Percentiles rank a stretch among this genome's conserved stretches.
phyloP scores from a whole-genome alignment of 129 eudicot genomes.

The Centaurea solstitialis region DNA sequence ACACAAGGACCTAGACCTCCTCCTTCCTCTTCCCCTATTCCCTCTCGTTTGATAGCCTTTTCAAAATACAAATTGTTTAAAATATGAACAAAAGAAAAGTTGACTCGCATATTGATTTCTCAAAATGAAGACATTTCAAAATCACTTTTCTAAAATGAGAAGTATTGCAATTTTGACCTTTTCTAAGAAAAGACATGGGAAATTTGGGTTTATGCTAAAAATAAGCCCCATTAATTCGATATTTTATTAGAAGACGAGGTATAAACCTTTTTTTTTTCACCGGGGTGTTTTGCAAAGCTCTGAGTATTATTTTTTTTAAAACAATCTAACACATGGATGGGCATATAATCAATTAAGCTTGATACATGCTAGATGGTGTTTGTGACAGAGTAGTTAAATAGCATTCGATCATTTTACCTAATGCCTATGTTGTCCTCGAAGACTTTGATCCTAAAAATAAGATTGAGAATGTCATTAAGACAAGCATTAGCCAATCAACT shows the following conservation, averaged over 20 bases:
- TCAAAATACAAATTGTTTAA: too few species aligned
- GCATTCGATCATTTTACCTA: background rate
- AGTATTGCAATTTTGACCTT: background rate
- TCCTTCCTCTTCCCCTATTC: too few species aligned
- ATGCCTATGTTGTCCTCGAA: background rate
- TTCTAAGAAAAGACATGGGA: background rate
- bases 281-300: background rate
- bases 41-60: too few species aligned
- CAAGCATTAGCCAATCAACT: background rate
- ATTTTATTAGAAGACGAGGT: background rate
- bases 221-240: too few species aligned
- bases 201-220: background rate
- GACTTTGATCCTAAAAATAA: background rate
- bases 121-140: background rate
- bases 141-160: background rate
- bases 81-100: background rate
- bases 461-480: background rate
- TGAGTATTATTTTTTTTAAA: too few species aligned
- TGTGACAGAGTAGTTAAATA: background rate
- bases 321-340: background rate
- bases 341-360: background rate
- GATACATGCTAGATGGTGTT: background rate
- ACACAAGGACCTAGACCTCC: too few species aligned
- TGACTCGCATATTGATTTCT: background rate
- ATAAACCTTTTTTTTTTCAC: background rate